Evolutionary conservation across 2,329 filamentous ascomycete species (phyloP).

Genomic region (Scedosporium minutisporum): DNA sequence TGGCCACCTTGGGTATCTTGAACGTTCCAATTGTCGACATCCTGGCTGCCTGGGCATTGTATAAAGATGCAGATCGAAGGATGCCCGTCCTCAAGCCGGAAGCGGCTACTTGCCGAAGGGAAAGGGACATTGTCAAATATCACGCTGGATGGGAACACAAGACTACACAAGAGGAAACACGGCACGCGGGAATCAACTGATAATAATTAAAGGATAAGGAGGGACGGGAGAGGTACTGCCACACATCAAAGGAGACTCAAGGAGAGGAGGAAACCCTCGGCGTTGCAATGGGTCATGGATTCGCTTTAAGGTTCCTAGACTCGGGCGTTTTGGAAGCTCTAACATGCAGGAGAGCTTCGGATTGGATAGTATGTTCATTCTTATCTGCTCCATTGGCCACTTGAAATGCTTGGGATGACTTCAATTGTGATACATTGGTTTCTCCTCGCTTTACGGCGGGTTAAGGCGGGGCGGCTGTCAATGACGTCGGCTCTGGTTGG

Average conservation of each 20-base stretch:
- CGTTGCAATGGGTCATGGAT: not conserved
- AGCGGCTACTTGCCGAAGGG: not conserved
- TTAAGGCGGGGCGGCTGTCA: not conserved
- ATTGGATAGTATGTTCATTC: not conserved
- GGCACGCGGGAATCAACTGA: not conserved
- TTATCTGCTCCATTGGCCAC: not conserved
- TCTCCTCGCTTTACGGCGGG: slow-evolving; percentile 1
- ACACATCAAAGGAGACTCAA: too few relatives aligned
- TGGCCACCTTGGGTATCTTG: slow-evolving; percentile 76
- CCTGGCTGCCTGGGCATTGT: not conserved
- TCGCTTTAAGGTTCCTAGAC: not conserved
- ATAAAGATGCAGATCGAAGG: not conserved
- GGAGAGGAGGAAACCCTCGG: not conserved
- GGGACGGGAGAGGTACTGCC: too few relatives aligned
- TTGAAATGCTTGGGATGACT: not conserved
- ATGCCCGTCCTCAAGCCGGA: not conserved
- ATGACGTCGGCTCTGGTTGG: not conserved
- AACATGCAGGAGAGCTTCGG: not conserved
- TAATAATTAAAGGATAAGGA: not conserved
- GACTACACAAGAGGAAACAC: too few relatives aligned
- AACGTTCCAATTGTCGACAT: slow-evolving; percentile 65
- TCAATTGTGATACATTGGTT: not conserved
- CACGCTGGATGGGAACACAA: too few relatives aligned
- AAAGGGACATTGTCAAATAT: not conserved
- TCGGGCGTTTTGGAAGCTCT: not conserved